Conservation (phyloP, 2,329 filamentous ascomycete species). For the Dothidotthia symphoricarpi region DNA sequence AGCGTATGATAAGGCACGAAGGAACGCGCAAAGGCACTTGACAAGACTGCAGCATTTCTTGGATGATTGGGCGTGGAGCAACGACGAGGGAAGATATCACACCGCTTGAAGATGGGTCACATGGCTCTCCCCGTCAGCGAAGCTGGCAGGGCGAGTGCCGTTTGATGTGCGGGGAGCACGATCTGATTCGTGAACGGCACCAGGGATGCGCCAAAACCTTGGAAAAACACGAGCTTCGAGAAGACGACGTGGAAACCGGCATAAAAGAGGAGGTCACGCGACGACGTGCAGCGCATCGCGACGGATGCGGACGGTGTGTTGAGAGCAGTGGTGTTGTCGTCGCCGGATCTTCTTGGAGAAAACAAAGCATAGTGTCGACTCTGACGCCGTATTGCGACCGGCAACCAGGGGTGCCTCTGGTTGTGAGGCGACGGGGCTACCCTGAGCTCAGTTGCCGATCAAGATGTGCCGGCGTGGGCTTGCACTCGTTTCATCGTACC, state of each 20-base stretch:
- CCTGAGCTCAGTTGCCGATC: too few species aligned
- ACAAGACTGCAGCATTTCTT: conserved; percentile 6
- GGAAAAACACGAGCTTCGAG: conserved; percentile 23
- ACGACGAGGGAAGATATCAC: conserved; percentile 23
- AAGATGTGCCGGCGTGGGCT: too few species aligned
- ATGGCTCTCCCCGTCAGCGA: conserved; percentile 14
- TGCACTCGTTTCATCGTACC: too few species aligned
- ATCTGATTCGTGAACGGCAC: conserved; percentile 26
- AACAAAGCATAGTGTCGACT: conserved; percentile 3
- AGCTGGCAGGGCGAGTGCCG: too few species aligned
- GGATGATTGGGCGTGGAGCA: conserved; percentile 18
- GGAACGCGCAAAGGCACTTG: neutral
- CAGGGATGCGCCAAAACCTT: conserved; percentile 24
- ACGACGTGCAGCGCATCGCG: conserved; percentile 21
- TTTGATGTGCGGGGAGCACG: conserved; percentile 21
- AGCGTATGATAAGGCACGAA: conserved; percentile 8
- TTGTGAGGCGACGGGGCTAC: neutral
- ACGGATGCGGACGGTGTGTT: too few species aligned
- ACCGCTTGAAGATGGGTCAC: conserved; percentile 36
- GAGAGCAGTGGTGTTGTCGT: conserved; percentile 2
- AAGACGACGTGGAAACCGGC: conserved; percentile 18
- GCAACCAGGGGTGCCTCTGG: neutral
- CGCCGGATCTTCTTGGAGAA: neutral
- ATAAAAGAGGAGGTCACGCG: conserved; percentile 31
- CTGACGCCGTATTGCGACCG: neutral